Conservation (phyloP, 176 grass and related monocot species). For the Juncus effusus region DNA sequence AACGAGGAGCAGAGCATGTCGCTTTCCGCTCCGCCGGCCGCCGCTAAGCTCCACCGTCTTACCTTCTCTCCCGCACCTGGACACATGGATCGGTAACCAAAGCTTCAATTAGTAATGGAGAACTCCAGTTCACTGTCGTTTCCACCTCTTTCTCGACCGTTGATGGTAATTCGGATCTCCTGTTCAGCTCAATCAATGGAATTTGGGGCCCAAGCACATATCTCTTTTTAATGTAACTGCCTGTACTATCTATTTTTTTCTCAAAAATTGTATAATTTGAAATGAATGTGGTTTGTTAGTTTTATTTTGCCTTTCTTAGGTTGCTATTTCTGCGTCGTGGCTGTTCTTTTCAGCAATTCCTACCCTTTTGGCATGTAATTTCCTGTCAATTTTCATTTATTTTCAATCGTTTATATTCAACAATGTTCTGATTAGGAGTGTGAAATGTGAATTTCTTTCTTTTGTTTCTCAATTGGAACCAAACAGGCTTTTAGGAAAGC, state of each 20-base stretch:
- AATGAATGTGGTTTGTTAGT: slow-evolving; percentile 3
- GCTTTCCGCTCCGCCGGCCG: slow-evolving; percentile 6
- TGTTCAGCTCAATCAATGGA: slow-evolving; percentile 2
- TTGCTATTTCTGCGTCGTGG: slow-evolving; percentile 41
- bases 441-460: not conserved
- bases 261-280: not conserved
- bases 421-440: not conserved
- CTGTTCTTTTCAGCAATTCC: slow-evolving; percentile 55
- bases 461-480: not conserved
- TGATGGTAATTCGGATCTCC: slow-evolving; percentile 11
- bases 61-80: not conserved
- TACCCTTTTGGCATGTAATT: slow-evolving; percentile 43
- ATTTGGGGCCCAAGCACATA: slow-evolving; percentile 36
- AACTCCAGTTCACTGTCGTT: slow-evolving; percentile 3
- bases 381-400: not conserved
- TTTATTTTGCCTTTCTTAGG: slow-evolving; percentile 33
- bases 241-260: slow-evolving; percentile 21
- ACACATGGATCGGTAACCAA: not conserved
- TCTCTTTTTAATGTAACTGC: slow-evolving; percentile 39
- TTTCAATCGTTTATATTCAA: not conserved
- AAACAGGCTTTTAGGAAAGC: slow-evolving; percentile 51
- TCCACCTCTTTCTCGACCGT: not conserved
- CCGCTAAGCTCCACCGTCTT: slow-evolving; percentile 1
- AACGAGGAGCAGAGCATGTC: not conserved
- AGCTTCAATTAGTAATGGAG: not conserved